Base-by-base conservation (phyloP, 345 rosid genomes). In the Rhizophora apiculata region DNA sequence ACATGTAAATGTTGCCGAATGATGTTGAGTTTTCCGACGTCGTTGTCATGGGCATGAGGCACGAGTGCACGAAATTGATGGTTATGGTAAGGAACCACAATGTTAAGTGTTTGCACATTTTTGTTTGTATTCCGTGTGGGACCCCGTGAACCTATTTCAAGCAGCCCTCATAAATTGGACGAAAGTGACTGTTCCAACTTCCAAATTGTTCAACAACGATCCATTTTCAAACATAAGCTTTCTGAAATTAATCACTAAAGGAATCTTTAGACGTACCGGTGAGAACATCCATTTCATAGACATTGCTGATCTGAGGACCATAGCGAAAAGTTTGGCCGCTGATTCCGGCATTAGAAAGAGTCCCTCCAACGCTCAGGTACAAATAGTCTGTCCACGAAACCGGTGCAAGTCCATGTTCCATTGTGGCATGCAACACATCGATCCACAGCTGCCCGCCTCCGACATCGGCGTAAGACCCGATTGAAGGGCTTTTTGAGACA, bases 281-380 rank as follows among this genome's bases (percentile, higher is more conserved):
- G 51, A 95, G 82, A 75, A 95, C 87, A 68, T 95, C 97, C 82
- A 95, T 84, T 78, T 92, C 93, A 69, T 82, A 85, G 68, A 95
- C 96, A 56, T 95, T 95, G 82, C 96, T 92, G 76, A 95, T 95
- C 82, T 92, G 99, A 59, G 99, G 99, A 64, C 99, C 97, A 65
- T 87, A 86, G 31, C 87, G 86, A 77, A 95, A 95, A 65, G 93
- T 90, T 69, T 92, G 97, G 65, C 99, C 99, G 54, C 99, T 89
- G 63, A 92, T 86, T 75, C 99, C 99, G 22, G 91, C 99, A 80
- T 90, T 89, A 21, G 97, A 95, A 62, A 95, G 86, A 43, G 97
- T 95, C 48, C 99, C 99, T 20, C 99, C 99, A 52, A 92, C 97
- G 2, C 88, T 95, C 56, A 95, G 89, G 79, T 87, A 87, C 70